phyloP scores from a whole-genome alignment of 2,329 filamentous ascomycete species.

The Pestalotiopsis sp. region DNA sequence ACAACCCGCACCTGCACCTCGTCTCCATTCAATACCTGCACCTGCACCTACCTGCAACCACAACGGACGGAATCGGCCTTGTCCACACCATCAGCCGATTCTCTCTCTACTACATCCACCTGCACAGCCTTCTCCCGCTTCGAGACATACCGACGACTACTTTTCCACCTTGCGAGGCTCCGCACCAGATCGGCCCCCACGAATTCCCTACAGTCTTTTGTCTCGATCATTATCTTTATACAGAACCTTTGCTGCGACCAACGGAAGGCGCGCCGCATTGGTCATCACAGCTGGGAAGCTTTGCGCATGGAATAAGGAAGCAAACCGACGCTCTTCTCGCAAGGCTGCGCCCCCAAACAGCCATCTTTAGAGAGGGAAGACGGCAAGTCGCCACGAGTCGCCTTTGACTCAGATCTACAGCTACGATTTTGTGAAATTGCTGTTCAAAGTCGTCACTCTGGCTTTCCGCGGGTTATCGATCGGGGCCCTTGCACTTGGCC shows the following conservation, averaged over 20 bases:
- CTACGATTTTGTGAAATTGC: neutral
- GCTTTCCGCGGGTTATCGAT: constrained; percentile 58
- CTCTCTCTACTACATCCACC: neutral
- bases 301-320: neutral
- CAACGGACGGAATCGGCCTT: constrained; percentile 7
- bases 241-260: neutral
- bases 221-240: neutral
- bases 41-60: constrained; percentile 2
- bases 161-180: neutral
- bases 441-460: constrained; percentile 41
- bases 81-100: neutral
- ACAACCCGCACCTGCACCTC: neutral
- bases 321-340: neutral
- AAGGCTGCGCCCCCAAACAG: neutral
- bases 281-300: neutral
- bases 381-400: neutral
- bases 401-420: neutral
- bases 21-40: neutral
- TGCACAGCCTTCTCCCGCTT: neutral
- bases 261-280: neutral
- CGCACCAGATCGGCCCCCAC: neutral
- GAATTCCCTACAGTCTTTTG: neutral
- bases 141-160: neutral
- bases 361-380: neutral
- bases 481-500: constrained; percentile 58